phyloP scores from a whole-genome alignment of 164 flowering plant species.

The Magnolia kwangsiensis region DNA sequence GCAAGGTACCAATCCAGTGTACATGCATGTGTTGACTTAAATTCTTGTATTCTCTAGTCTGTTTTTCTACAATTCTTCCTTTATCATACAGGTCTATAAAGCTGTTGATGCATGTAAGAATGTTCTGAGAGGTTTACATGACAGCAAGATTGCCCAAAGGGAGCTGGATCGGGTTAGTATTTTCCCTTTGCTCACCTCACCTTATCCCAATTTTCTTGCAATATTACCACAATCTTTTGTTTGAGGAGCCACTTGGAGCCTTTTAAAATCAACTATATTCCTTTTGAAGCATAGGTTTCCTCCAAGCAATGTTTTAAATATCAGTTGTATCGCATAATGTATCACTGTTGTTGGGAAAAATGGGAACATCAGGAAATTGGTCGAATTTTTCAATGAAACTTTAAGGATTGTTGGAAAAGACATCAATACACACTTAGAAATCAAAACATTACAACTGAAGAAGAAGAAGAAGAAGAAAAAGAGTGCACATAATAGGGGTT shows the following conservation, averaged over 20 bases:
- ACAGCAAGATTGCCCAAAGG: constrained; percentile 73
- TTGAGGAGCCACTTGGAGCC: background rate
- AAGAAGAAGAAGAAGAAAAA: no score
- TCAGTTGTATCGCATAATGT: no score
- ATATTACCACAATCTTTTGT: background rate
- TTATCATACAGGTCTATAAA: constrained; percentile 62
- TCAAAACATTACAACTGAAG: no score
- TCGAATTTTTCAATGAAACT: no score
- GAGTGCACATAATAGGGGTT: no score
- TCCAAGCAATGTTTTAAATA: no score
- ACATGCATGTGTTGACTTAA: background rate
- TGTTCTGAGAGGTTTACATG: constrained; percentile 88
- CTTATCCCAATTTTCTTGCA: background rate
- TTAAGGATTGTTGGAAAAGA: no score
- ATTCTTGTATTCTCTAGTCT: constrained; percentile 5
- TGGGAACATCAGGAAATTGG: no score
- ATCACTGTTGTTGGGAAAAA: no score
- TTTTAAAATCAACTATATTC: background rate
- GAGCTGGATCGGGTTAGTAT: constrained; percentile 89
- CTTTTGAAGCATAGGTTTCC: background rate
- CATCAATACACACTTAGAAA: no score
- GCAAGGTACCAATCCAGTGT: constrained; percentile 49
- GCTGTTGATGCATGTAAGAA: constrained; percentile 98
- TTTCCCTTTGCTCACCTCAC: background rate
- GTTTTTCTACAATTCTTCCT: background rate